Conservation (phyloP, 495 filamentous ascomycete species). For the Sordaria brevicollis region DNA sequence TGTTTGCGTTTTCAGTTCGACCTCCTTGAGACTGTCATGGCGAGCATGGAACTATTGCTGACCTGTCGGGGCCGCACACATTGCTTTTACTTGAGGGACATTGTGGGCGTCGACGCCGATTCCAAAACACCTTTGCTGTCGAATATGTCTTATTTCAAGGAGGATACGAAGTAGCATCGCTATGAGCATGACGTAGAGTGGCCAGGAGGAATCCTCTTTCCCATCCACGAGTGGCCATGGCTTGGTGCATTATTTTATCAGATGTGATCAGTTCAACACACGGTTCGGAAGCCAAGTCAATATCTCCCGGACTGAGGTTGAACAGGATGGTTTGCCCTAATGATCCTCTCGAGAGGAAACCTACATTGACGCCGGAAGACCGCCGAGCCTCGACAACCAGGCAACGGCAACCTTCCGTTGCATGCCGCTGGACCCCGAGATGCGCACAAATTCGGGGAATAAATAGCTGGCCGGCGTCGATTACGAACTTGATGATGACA, state of each 20-base stretch:
- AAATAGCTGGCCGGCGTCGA: neutral
- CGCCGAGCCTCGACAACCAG: neutral
- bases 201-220: neutral
- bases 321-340: neutral
- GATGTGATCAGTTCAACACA: neutral
- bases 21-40: neutral
- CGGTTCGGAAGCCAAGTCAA: neutral
- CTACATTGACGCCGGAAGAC: neutral
- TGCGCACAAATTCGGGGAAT: neutral
- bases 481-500: neutral
- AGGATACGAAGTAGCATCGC: neutral
- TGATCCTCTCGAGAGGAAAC: neutral
- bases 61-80: neutral
- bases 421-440: neutral
- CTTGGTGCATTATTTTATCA: neutral
- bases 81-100: neutral
- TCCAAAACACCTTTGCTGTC: neutral
- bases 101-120: neutral
- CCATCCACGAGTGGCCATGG: neutral
- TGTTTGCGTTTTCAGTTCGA: neutral
- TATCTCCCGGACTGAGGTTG: neutral
- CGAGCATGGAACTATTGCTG: neutral
- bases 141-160: neutral
- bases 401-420: neutral
- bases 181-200: neutral